A percentile compares a stretch with the other conserved stretches of the same genome.
phyloP scores from a whole-genome alignment of 108 stramenopile genomes.

The Cylindrotheca fusiformis region DNA sequence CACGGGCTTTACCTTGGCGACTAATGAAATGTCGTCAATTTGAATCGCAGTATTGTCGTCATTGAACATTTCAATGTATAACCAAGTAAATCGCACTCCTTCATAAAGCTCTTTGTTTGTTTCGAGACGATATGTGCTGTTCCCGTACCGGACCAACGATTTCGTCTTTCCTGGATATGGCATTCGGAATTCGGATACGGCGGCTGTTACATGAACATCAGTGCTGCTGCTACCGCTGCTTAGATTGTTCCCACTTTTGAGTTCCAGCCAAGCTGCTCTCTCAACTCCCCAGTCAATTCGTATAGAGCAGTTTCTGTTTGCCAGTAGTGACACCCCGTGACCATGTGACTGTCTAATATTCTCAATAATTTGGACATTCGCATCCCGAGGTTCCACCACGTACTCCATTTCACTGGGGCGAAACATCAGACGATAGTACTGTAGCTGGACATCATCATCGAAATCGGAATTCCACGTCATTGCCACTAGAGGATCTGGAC shows the following conservation, averaged over 20 bases:
- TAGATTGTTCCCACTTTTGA: neutral
- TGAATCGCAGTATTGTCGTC: neutral
- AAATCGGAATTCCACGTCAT: slow-evolving; percentile 22
- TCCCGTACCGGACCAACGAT: slow-evolving; percentile 17
- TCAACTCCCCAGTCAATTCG: slow-evolving; percentile 44
- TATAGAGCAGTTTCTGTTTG: slow-evolving; percentile 19
- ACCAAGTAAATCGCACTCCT: slow-evolving; percentile 34
- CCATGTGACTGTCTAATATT: neutral
- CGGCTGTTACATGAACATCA: slow-evolving; percentile 1
- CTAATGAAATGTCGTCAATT: slow-evolving; percentile 23
- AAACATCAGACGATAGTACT: slow-evolving; percentile 24
- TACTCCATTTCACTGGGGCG: no score
- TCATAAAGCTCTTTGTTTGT: slow-evolving; percentile 45
- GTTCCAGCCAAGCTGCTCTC: slow-evolving; percentile 43
- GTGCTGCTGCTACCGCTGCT: neutral
- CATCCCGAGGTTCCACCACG: neutral
- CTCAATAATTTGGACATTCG: neutral
- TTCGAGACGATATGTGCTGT: slow-evolving; percentile 36
- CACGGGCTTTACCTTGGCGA: slow-evolving; percentile 36
- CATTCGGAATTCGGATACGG: slow-evolving; percentile 34
- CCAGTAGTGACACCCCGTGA: neutral
- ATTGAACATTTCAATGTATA: slow-evolving; percentile 19
- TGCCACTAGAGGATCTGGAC: slow-evolving; percentile 40
- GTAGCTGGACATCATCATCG: slow-evolving; percentile 19
- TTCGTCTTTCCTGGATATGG: slow-evolving; percentile 40